phyloP scores from a whole-genome alignment of 108 stramenopile species.

The Parietichytrium sp. region DNA sequence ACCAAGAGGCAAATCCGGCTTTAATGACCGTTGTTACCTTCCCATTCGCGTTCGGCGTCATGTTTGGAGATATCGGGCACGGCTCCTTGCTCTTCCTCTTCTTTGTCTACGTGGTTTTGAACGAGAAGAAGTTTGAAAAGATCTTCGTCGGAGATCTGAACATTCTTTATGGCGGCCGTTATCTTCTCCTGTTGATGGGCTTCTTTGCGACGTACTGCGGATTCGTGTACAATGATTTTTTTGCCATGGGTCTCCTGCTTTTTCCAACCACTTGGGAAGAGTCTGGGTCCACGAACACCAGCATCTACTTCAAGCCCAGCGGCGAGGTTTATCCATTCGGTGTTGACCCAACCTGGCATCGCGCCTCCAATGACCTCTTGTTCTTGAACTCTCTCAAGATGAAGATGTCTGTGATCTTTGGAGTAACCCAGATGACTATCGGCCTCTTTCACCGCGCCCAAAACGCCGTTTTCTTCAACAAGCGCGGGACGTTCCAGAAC shows the following conservation, averaged over 20 bases:
- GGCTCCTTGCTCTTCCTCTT: slow-evolving; percentile 78
- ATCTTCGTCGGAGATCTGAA: slow-evolving; percentile 75
- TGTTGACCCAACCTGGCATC: slow-evolving; percentile 95
- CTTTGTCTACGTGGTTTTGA: slow-evolving; percentile 68
- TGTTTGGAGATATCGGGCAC: slow-evolving; percentile 99
- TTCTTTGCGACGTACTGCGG: slow-evolving; percentile 93
- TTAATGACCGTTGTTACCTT: slow-evolving; percentile 95
- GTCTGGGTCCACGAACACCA: slow-evolving; percentile 29
- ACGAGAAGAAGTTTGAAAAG: slow-evolving; percentile 53
- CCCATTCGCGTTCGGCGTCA: slow-evolving; percentile 97
- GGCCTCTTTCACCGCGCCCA: slow-evolving; percentile 86
- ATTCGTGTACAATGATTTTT: slow-evolving; percentile 95
- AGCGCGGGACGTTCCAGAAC: slow-evolving; percentile 50
- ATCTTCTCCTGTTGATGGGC: slow-evolving; percentile 96
- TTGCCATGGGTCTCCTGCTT: slow-evolving; percentile 88
- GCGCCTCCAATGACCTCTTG: slow-evolving; percentile 86
- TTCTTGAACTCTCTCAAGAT: slow-evolving; percentile 99
- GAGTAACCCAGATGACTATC: slow-evolving; percentile 92
- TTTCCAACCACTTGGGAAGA: slow-evolving; percentile 82
- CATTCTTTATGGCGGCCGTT: slow-evolving; percentile 80
- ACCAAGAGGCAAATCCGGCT: slow-evolving; percentile 96
- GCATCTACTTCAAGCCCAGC: slow-evolving; percentile 38
- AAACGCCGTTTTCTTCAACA: slow-evolving; percentile 82
- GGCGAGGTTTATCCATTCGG: slow-evolving; percentile 92
- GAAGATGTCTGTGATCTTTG: slow-evolving; percentile 96